Conservation (phyloP, 2,329 filamentous ascomycete species). For the Aspergillus bombycis region DNA sequence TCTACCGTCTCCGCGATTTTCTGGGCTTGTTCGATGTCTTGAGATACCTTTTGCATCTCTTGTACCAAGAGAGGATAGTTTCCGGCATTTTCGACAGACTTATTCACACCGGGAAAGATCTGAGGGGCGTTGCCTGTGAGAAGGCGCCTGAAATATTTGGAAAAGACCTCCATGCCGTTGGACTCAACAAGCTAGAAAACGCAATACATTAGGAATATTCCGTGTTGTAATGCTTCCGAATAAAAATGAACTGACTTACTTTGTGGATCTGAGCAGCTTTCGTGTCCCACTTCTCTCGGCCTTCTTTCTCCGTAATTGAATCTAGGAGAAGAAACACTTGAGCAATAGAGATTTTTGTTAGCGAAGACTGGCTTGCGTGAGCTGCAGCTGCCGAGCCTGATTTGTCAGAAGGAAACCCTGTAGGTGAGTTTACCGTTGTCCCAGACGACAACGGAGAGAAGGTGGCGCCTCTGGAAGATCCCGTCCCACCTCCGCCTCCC, state of each 20-base stretch:
- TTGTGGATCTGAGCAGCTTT: conserved; percentile 91
- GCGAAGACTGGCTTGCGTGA: conserved; percentile 59
- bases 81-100: conserved; percentile 73
- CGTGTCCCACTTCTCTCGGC: conserved; percentile 85
- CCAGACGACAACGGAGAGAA: conserved; percentile 63
- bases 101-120: conserved; percentile 80
- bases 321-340: conserved; percentile 94
- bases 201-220: neutral
- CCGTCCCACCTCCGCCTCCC: conserved; percentile 58
- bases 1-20: conserved; percentile 95
- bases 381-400: conserved; percentile 45
- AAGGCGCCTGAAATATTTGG: conserved; percentile 91
- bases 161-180: conserved; percentile 98
- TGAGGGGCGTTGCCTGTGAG: conserved; percentile 87
- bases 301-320: conserved; percentile 93
- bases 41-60: conserved; percentile 84
- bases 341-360: conserved; percentile 92
- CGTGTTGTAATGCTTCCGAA: neutral
- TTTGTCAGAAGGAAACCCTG: conserved; percentile 56
- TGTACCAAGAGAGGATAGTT: conserved; percentile 81
- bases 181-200: conserved; percentile 79
- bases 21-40: conserved; percentile 77
- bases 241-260: conserved; percentile 57
- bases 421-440: conserved; percentile 57
- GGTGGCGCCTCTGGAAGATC: conserved; percentile 59